Evolutionary conservation across 441 rosid species (phyloP), one percentile per base, ranked within the genome.

Genomic region (Syzygium syzygioides): DNA sequence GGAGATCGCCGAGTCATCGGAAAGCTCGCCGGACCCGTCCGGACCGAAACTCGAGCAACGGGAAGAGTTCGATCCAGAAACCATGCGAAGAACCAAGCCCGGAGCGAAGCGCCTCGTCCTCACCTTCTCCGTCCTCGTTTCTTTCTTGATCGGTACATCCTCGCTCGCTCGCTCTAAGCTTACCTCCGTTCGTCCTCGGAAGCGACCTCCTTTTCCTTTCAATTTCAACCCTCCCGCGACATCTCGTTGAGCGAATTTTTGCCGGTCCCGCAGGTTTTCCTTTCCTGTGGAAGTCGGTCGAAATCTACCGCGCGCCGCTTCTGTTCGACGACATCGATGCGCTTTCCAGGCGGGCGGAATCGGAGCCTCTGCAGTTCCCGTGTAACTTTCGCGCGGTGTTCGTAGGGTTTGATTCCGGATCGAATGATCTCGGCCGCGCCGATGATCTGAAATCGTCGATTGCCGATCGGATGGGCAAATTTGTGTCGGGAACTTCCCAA

Each of bases 271-370:
- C 92, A 96, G 98, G 98, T 85, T 90, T 96, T 10, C 97, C 98
- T 0, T 92, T 97, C 85, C 90, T 98, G 56, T 97, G 97, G 97
- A 98, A 97, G 91, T 95, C 99, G 48, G 97, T 96, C 9, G 99
- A 97, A 89, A 98, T 98, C 52, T 95, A 97, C 90, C 98, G 99
- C 52, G 96, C 99, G 17, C 94, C 97, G 86, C 94, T 98, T 68
- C 98, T 99, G 9, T 96, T 96, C 79, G 87, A 88, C 86, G 99
- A 96, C 52, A 94, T 98, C 86, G 95, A 94, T 45, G 90, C 91
- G 3, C 94, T 97, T 55, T 93, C 95, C 13, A 86, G 90, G 87
- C 94, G 94, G 85, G 90, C 94, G 87, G 89, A 91, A 76, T 93
- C 96, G 37, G 89, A 92, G 68, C 91, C 93, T 20, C 57, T 95